Conservation (phyloP, 148 eudicot genomes). For the Fagopyrum tataricum region DNA sequence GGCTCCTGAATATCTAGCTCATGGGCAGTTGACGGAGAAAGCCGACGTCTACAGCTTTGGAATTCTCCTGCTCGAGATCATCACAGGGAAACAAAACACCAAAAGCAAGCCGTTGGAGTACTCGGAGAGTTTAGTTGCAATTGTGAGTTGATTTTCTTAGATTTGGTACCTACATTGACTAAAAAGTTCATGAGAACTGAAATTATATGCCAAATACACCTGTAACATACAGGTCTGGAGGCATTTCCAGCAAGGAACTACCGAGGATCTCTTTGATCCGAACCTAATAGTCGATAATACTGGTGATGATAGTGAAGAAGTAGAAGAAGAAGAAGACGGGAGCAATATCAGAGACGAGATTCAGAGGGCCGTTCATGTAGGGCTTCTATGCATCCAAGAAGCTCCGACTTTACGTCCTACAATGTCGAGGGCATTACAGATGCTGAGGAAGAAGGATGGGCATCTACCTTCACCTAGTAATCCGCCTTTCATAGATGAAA, state of each 20-base stretch:
- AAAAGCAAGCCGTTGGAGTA: conserved; percentile 20
- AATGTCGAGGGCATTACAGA: conserved; percentile 40
- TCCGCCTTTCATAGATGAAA: conserved; percentile 51
- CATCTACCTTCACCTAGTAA: conserved; percentile 37
- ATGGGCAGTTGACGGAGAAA: conserved; percentile 48
- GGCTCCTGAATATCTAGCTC: conserved; percentile 63
- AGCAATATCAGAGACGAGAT: conserved; percentile 24
- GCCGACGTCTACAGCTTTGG: conserved; percentile 62
- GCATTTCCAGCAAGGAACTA: conserved; percentile 42
- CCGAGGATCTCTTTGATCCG: conserved; percentile 38
- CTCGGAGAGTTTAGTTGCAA: conserved; percentile 34
- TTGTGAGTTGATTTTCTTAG: conserved; percentile 25
- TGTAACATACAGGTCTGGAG: conserved; percentile 37
- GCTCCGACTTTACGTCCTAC: conserved; percentile 45
- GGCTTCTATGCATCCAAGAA: conserved; percentile 55
- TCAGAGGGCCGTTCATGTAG: conserved; percentile 40
- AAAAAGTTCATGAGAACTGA: not conserved
- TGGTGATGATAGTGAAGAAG: conserved; percentile 5
- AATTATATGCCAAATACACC: not conserved
- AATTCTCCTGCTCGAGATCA: conserved; percentile 46
- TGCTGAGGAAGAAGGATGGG: conserved; percentile 47
- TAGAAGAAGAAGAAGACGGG: not conserved
- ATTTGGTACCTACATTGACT: not conserved
- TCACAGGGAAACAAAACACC: conserved; percentile 45
- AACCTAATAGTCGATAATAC: conserved; percentile 28